Percentiles rank a stretch among this genome's conserved stretches.
phyloP scores from a whole-genome alignment of 352 stramenopile species.

The Vaucheria bursata region DNA sequence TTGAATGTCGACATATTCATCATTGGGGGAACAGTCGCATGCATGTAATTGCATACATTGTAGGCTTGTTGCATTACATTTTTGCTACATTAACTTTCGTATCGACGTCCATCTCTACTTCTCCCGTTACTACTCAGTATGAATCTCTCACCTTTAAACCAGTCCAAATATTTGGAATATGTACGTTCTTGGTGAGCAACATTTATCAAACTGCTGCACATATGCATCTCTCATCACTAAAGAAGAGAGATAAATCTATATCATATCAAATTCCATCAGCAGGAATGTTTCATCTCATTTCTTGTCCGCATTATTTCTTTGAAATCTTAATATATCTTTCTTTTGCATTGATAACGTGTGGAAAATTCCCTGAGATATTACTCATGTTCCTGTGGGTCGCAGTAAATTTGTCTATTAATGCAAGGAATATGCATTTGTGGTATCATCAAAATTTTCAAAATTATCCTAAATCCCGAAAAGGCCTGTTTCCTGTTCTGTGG shows the following conservation, averaged over 20 bases:
- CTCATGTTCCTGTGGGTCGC: background rate
- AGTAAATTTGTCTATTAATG: background rate
- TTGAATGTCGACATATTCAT: background rate
- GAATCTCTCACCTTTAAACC: background rate
- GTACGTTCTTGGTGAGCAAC: background rate
- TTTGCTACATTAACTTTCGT: background rate
- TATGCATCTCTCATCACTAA: background rate
- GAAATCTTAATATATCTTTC: background rate
- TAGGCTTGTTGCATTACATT: background rate
- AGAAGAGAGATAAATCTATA: background rate
- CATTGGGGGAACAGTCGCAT: background rate
- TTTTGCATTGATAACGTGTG: background rate
- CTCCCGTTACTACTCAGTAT: background rate
- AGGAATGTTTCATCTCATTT: background rate
- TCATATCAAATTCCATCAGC: background rate
- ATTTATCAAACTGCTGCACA: background rate
- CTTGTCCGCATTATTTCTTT: conserved; percentile 1
- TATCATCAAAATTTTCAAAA: background rate
- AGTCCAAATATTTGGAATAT: background rate
- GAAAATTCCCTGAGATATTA: background rate
- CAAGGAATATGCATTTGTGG: background rate
- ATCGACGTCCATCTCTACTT: background rate
- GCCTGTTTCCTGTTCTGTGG: background rate
- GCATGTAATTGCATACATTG: background rate
- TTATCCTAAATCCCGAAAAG: background rate